Base-by-base conservation (phyloP, 2,329 filamentous ascomycete genomes). In the Ophiocordyceps australis region DNA sequence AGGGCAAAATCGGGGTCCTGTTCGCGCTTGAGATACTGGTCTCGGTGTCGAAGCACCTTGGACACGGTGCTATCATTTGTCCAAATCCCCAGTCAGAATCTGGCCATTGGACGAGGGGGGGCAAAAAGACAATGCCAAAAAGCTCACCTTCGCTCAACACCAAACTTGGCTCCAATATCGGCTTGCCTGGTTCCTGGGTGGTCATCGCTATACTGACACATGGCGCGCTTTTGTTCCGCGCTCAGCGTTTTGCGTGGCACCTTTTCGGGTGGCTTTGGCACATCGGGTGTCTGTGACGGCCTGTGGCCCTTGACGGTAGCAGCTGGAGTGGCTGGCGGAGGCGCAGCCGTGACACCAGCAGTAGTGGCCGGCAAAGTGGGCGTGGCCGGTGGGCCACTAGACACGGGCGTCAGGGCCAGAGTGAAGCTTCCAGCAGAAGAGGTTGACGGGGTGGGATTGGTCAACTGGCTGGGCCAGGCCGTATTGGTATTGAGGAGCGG, bases 131-230 rank as follows among this genome's bases (percentile, higher is more conserved):
- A 10, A 19, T 10, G 10, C 17, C 7, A 10, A 10, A 17, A 4
- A 14, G 30, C 56, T 49, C 73, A 95, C 89, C 89, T 95, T 75
- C 89, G 63, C 56, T 98, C 89, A 27, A 98, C 89, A 19, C 85
- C 86, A 54, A 98, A 98, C 46, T 83, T 73, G 31, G 75, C 77
- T 53, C 89, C 89, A 52, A 98, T 98, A 44, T 95, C 86, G 12
- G 83, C 89, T 55, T 98, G 89, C 54, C 93, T 93, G 23, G 82
- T 74, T 25, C 71, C 75, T 14, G 86, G 89, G 45, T 95, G 75
- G 34, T 92, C 77, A 45, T 89, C 78, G 39, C 86, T 79, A 49
- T 86, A 94, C 43, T 82, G 68, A 50, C 89, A 98, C 85, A 98
- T 98, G 23, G 72, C 68, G 36, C 83, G 69, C 35, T 89, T 77